Evolutionary conservation across 108 stramenopile species (phyloP), one percentile per base, ranked within the genome.

Genomic region (Nitzschia sp.): DNA sequence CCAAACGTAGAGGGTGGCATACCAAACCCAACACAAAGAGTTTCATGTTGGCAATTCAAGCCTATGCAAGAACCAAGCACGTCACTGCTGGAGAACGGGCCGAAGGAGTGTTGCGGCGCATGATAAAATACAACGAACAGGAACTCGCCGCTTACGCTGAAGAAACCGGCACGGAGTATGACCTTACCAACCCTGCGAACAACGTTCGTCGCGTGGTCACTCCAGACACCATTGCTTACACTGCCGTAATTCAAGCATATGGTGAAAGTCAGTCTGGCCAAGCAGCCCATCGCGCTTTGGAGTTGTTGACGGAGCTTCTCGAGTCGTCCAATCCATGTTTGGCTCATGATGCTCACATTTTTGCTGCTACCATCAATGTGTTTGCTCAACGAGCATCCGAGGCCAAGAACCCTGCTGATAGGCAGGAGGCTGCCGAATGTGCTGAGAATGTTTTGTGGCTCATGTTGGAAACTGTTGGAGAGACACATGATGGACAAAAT

Each of bases 171-270:
- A 20, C 26, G n/a, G 66, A 67, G 15, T 80, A 84, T 56, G 52
- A 84, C 25, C 38, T 44, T 3, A 1, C 37, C 8, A 53, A 75
- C 20, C 65, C 59, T 7, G 17, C 56, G 0, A 44, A 41, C 34
- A 80, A 84, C 59, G n/a, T 14, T 10, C 69, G 77, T 21, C 40
- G 66, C 5, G 76, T 84, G 55, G 79, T 80, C 10, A 80, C 80
- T 2, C 78, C 84, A 8, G 76, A 85, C 63, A 40, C 75, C 5
- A 41, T 73, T 15, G 68, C 67, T 9, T 85, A 79, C 55, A 73
- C 77, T 10, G 63, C 64, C 11, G 78, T 76, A 7, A 79, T 85
- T 51, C 55, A 71, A 34, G 80, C 84, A 2, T 50, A 76, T 41
- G 59, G 29, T 10, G 57, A 80, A 17, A 72, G 75, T 64, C 57